Percentiles rank a stretch among this genome's conserved stretches.
These are phyloP conservation scores for Schwanniomyces etchellsii DNA, from an alignment of 1,139 yeast species.

Conservation along the genomic window DNA sequence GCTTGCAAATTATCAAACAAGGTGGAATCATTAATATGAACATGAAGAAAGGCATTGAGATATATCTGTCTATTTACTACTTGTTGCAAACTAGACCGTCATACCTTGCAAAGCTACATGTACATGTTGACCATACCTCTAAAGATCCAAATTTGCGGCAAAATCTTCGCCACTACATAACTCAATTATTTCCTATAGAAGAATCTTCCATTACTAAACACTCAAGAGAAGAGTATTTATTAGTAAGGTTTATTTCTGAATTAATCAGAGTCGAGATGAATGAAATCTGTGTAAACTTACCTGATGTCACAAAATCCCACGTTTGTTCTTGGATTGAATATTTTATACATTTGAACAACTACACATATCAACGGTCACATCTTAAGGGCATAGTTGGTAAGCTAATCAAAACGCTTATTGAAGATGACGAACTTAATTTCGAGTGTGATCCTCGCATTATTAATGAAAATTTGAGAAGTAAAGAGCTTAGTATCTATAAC, in stretches of 20 bases:
- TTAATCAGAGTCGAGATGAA: constrained; percentile 45
- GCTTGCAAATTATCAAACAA: constrained; percentile 20
- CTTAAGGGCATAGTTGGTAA: constrained; percentile 52
- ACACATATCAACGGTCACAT: constrained; percentile 54
- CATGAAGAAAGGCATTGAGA: constrained; percentile 43
- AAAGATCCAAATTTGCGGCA: constrained; percentile 17
- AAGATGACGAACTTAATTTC: constrained; percentile 54
- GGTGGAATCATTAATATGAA: constrained; percentile 24
- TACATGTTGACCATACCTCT: constrained; percentile 14
- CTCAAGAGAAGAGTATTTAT: constrained; percentile 71
- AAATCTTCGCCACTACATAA: constrained; percentile 42
- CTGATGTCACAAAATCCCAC: constrained; percentile 32
- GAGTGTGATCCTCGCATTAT: constrained; percentile 81
- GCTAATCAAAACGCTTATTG: constrained; percentile 41
- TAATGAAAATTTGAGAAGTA: constrained; percentile 41
- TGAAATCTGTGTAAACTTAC: constrained; percentile 17
- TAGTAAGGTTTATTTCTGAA: constrained; percentile 53
- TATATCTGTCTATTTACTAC: constrained; percentile 75
- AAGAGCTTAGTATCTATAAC: constrained; percentile 44
- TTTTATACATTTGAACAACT: constrained; percentile 51
- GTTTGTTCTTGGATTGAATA: constrained; percentile 44
- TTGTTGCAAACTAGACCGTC: constrained; percentile 79
- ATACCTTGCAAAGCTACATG: constrained; percentile 57
- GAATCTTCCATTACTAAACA: constrained; percentile 25
- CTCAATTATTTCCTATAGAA: constrained; percentile 42